Evolutionary conservation across 1,284 basidiomycete species (phyloP), one percentile per base, ranked within the genome.

Genomic region (Austropuccinia psidii): DNA sequence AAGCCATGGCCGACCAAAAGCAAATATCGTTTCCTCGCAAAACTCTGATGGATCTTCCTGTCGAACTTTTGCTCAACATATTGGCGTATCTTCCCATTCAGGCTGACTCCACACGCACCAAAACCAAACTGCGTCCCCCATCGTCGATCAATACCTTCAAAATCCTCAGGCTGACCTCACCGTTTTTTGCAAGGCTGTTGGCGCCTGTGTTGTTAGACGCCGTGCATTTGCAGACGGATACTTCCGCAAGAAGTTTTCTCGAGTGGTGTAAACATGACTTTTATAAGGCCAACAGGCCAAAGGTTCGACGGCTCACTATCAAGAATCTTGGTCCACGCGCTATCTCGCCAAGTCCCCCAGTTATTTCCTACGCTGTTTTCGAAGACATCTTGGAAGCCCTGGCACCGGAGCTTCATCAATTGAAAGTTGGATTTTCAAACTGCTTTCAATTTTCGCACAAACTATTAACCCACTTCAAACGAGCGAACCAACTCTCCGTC

Each of bases 391-490:
- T 68, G 11, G 29, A 19, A 29, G 27, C 41, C 4, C 29, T 58
- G 15, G 15, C 66, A 4, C 54, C 66, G 8, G 29, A 41, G 55
- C 49, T 68, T 15, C 37, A 33, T 21, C 52, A 68, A 45, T 47
- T 68, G 54, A 55, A 68, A 39, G 54, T 68, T 33, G 66, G 13
- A 21, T 68, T 68, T 39, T 17, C 33, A 11, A 27, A 68, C 39
- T 68, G 52, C 66, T 68, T 68, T 31, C 15, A 29, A 31, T 68
- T 68, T n/a, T 68, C 66, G 7, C 21, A 41, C 17, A 68, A 55
- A 33, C 13, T 58, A 6, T 21, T 24, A 15, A 21, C 31, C 21
- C 24, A 27, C 41, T 57, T 68, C 31, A 27, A 15, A 37, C 52
- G 49, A 37, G 50, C 52, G 11, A 43, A 19, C 33, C 37, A 24